Evolutionary conservation across 2,329 filamentous ascomycete genomes (phyloP).

Genomic region (Zymoseptoria passerinii): DNA sequence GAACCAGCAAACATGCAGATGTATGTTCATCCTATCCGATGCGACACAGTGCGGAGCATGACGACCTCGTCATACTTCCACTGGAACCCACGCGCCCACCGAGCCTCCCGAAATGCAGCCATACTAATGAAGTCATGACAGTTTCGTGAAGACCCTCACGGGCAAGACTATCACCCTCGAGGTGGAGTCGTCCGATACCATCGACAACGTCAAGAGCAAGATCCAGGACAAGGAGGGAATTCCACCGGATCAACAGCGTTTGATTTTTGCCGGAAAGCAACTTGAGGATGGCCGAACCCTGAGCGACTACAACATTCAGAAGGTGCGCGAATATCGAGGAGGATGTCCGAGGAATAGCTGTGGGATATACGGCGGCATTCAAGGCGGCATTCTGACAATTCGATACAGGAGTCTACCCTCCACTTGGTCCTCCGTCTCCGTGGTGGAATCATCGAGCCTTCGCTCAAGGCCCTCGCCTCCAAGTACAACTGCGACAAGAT

Average conservation of each 20-base stretch:
- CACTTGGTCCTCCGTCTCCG: slow-evolving; percentile 97
- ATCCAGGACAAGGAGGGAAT: slow-evolving; percentile 99
- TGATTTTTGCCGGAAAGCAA: slow-evolving; percentile 99
- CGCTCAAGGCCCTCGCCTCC: slow-evolving; percentile 93
- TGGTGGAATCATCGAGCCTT: slow-evolving; percentile 99
- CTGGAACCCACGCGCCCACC: background rate
- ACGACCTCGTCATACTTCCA: background rate
- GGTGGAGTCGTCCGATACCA: slow-evolving; percentile 97
- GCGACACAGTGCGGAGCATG: background rate
- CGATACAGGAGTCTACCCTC: slow-evolving; percentile 80
- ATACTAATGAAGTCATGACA: slow-evolving; percentile 34
- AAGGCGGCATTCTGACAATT: slow-evolving; percentile 10
- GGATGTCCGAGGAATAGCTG: background rate
- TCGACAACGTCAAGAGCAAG: slow-evolving; percentile 99
- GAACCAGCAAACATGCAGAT: background rate
- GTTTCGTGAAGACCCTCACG: slow-evolving; percentile 99
- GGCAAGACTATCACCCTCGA: slow-evolving; percentile 99
- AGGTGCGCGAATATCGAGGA: slow-evolving; percentile 51
- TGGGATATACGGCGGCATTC: background rate
- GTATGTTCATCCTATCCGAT: background rate
- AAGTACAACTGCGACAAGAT: slow-evolving; percentile 99
- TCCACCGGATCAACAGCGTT: slow-evolving; percentile 92
- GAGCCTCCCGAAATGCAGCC: background rate
- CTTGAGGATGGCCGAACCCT: slow-evolving; percentile 96
- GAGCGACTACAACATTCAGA: slow-evolving; percentile 99